A percentile compares a stretch with the other conserved stretches of the same genome.
Evolutionary conservation across 208 protist genomes (phyloP).

Genomic region (Crithidia brevicula): DNA sequence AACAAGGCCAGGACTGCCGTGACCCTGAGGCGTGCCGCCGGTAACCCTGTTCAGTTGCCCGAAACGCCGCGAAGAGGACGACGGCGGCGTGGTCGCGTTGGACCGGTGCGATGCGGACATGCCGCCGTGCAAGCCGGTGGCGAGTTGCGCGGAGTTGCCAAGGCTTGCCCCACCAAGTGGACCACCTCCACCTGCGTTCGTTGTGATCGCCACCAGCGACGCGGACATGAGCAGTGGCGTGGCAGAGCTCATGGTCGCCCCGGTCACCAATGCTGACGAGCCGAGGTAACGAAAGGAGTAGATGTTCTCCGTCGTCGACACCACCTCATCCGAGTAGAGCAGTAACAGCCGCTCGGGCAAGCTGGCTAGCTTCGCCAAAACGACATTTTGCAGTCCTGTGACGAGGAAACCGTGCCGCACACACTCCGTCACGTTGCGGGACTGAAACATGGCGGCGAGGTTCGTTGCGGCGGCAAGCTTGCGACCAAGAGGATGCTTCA

Average conservation of each 20-base stretch:
- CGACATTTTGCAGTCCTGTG: conserved; percentile 56
- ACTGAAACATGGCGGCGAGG: conserved; percentile 75
- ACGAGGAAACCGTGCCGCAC: conserved; percentile 86
- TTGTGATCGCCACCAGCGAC: conserved; percentile 23
- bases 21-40: not conserved
- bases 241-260: conserved; percentile 46
- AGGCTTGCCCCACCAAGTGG: not conserved
- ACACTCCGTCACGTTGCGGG: conserved; percentile 78
- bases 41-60: not conserved
- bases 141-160: not conserved
- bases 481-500: conserved; percentile 81
- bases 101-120: conserved; percentile 9
- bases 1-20: not conserved
- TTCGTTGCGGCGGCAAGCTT: conserved; percentile 83
- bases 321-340: conserved; percentile 71
- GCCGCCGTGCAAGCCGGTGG: not conserved
- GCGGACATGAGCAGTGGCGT: conserved; percentile 38
- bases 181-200: conserved; percentile 1
- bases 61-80: not conserved
- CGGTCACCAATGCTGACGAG: conserved; percentile 45
- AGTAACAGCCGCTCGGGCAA: conserved; percentile 62
- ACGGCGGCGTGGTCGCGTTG: not conserved
- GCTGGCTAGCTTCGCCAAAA: conserved; percentile 68
- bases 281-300: conserved; percentile 87
- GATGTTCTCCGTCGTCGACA: conserved; percentile 73